Percentiles rank a stretch among this genome's conserved stretches.
Conservation (phyloP, 1,284 basidiomycete genomes). For the Mycena sp. region DNA sequence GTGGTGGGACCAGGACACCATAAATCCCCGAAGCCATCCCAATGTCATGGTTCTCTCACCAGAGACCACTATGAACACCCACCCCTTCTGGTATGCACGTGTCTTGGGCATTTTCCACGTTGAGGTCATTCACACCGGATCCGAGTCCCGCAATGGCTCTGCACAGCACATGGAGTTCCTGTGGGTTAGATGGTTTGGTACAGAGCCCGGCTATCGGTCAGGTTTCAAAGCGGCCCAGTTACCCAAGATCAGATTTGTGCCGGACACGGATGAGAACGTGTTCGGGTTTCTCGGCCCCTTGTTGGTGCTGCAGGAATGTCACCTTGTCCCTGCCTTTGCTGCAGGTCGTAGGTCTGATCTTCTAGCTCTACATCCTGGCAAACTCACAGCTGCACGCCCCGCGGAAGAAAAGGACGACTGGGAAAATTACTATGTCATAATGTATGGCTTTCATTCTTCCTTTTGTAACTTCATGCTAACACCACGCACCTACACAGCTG, state of each 20-base stretch:
- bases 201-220: constrained; percentile 17
- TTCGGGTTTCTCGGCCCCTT: constrained; percentile 39
- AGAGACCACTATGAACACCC: no score
- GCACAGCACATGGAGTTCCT: constrained; percentile 34
- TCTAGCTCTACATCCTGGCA: not conserved
- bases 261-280: constrained; percentile 23
- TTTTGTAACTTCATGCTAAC: not conserved
- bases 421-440: constrained; percentile 21
- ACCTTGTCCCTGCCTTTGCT: constrained; percentile 36
- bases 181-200: constrained; percentile 38
- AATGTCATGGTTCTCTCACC: constrained; percentile 37
- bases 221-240: constrained; percentile 25
- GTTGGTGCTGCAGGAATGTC: constrained; percentile 32
- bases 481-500: constrained; percentile 23
- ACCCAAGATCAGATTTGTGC: constrained; percentile 32
- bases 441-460: constrained; percentile 3
- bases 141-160: not conserved
- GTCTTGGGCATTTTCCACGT: constrained; percentile 16
- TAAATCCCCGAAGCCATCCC: constrained; percentile 34
- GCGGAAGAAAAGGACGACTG: constrained; percentile 20
- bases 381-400: constrained; percentile 2
- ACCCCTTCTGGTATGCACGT: constrained; percentile 12
- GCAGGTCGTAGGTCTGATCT: constrained; percentile 13
- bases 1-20: constrained; percentile 37
- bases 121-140: constrained; percentile 1